Conservation (phyloP, 257 asterid species). For the Solanum pinnatisectum region DNA sequence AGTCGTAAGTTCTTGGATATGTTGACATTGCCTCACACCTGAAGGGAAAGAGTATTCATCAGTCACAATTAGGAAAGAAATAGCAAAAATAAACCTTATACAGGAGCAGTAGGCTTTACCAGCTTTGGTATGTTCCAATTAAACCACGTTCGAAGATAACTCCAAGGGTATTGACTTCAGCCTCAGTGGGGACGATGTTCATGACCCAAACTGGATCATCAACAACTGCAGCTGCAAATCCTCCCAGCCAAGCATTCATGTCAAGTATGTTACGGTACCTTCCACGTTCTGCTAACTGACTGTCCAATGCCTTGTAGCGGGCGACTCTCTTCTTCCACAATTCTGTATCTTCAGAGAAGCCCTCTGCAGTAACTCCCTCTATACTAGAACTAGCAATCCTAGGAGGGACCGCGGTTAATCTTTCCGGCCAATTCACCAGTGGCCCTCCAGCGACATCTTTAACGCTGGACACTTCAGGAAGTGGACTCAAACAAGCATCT, state of each 20-base stretch:
- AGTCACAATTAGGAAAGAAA: neutral
- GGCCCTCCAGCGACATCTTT: slow-evolving; percentile 62
- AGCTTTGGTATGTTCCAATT: slow-evolving; percentile 81
- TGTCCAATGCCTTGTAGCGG: slow-evolving; percentile 59
- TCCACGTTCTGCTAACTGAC: slow-evolving; percentile 69
- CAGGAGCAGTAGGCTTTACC: slow-evolving; percentile 23
- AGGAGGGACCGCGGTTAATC: slow-evolving; percentile 68
- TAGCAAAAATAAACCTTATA: neutral
- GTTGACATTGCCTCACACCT: slow-evolving; percentile 99
- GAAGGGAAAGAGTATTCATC: neutral
- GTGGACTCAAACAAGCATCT: slow-evolving; percentile 76
- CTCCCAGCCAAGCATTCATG: slow-evolving; percentile 83
- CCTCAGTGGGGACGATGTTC: slow-evolving; percentile 69
- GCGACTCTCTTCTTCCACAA: slow-evolving; percentile 67
- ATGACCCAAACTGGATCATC: slow-evolving; percentile 86
- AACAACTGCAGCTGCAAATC: slow-evolving; percentile 82
- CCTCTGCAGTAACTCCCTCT: slow-evolving; percentile 40
- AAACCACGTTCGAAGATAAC: slow-evolving; percentile 80
- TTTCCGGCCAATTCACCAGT: slow-evolving; percentile 70
- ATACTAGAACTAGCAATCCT: slow-evolving; percentile 50
- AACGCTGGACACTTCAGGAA: slow-evolving; percentile 63
- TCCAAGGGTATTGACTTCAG: slow-evolving; percentile 52
- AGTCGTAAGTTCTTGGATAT: slow-evolving; percentile 87
- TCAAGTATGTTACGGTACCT: slow-evolving; percentile 84
- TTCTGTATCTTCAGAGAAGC: slow-evolving; percentile 32